phyloP scores from a whole-genome alignment of 2,329 filamentous ascomycete genomes.

The Fusarium pseudograminearum region DNA sequence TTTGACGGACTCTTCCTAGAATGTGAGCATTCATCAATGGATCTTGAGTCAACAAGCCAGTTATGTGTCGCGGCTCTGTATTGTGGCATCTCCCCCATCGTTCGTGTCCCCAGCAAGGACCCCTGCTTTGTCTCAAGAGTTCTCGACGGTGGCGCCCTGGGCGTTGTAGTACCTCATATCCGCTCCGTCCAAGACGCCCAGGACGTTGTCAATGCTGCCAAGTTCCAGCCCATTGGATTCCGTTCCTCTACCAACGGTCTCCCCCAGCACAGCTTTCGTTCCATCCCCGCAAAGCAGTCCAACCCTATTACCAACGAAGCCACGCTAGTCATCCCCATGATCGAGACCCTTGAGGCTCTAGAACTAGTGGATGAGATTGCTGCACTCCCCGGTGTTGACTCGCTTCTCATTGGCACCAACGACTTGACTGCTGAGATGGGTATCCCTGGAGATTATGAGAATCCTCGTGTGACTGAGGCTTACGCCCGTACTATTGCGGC shows the following conservation, averaged over 20 bases:
- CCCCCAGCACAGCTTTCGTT: slow-evolving; percentile 40
- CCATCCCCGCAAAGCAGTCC: slow-evolving; percentile 37
- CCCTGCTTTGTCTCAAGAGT: slow-evolving; percentile 46
- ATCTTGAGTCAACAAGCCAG: slow-evolving; percentile 50
- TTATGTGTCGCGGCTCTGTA: slow-evolving; percentile 50
- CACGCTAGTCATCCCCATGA: slow-evolving; percentile 48
- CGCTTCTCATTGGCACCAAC: slow-evolving; percentile 58
- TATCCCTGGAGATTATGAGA: slow-evolving; percentile 45
- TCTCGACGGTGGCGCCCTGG: slow-evolving; percentile 45
- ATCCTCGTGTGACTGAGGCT: slow-evolving; percentile 38
- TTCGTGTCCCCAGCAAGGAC: slow-evolving; percentile 44
- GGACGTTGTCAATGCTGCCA: slow-evolving; percentile 45
- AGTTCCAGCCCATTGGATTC: slow-evolving; percentile 45
- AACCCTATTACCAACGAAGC: slow-evolving; percentile 40
- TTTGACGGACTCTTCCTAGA: slow-evolving; percentile 56
- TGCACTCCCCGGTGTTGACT: slow-evolving; percentile 56
- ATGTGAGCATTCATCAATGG: slow-evolving; percentile 53
- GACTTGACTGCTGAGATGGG: slow-evolving; percentile 59
- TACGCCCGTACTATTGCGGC: slow-evolving; percentile 53
- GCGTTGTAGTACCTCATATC: slow-evolving; percentile 46
- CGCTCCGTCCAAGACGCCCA: slow-evolving; percentile 42
- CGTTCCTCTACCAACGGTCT: slow-evolving; percentile 43
- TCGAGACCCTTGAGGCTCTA: slow-evolving; percentile 47
- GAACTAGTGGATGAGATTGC: slow-evolving; percentile 50
- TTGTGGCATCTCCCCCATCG: slow-evolving; percentile 47